Percentiles rank a stretch among this genome's conserved stretches.
phyloP scores from a whole-genome alignment of 23 red algal species.

The Agarophyton chilense region DNA sequence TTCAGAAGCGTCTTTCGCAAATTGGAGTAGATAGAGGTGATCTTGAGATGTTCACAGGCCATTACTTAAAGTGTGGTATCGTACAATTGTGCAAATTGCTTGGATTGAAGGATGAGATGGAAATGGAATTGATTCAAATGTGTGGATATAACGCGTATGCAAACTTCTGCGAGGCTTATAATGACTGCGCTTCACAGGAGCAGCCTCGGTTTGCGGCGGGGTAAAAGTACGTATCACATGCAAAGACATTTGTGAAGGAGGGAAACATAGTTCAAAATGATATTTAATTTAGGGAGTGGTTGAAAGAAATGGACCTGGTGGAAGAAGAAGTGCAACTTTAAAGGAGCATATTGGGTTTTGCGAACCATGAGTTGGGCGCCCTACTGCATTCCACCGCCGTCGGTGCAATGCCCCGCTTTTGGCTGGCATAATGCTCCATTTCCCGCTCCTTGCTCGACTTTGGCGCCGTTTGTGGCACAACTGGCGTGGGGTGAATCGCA shows the following conservation, averaged over 20 bases:
- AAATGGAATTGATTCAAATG: conserved; percentile 43
- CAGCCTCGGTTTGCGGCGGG: neutral
- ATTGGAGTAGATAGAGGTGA: conserved; percentile 3
- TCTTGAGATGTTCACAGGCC: conserved; percentile 14
- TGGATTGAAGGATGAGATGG: conserved; percentile 5
- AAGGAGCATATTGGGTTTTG: too few relatives aligned
- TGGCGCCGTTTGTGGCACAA: too few relatives aligned
- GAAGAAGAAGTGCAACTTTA: too few relatives aligned
- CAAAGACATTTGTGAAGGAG: neutral
- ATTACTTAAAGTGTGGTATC: neutral
- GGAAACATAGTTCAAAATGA: neutral
- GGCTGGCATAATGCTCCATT: neutral
- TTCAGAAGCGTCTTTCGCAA: neutral
- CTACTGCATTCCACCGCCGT: neutral
- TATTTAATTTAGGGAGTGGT: neutral
- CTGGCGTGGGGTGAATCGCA: too few relatives aligned
- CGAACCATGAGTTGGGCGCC: neutral
- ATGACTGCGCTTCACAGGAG: conserved; percentile 4
- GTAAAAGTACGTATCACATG: neutral
- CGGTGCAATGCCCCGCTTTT: neutral
- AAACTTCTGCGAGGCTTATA: conserved; percentile 43
- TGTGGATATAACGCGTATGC: conserved; percentile 5
- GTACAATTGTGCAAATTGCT: conserved; percentile 8
- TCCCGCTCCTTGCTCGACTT: neutral
- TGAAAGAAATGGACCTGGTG: neutral